phyloP scores from a whole-genome alignment of 2,329 filamentous ascomycete genomes.

The Beauveria caledonica region DNA sequence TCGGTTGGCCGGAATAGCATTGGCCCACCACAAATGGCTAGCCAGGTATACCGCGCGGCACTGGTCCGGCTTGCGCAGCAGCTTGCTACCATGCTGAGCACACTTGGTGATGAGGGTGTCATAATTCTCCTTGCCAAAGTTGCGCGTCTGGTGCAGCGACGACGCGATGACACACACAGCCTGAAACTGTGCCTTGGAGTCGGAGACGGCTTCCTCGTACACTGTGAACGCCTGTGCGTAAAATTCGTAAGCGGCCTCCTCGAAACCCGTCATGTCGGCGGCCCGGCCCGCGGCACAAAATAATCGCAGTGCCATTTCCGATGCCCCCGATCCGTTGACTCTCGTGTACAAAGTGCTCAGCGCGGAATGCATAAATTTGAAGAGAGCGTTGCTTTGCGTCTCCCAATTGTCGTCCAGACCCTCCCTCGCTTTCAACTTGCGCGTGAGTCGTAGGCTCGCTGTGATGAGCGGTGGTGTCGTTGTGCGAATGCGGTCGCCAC shows the following conservation, averaged over 20 bases:
- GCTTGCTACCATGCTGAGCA: conserved; percentile 89
- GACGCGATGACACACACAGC: conserved; percentile 91
- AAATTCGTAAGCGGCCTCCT: conserved; percentile 96
- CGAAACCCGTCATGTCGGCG: conserved; percentile 82
- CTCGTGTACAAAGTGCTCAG: conserved; percentile 82
- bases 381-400: conserved; percentile 64
- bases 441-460: conserved; percentile 78
- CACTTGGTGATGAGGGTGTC: conserved; percentile 98
- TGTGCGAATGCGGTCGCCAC: conserved; percentile 91
- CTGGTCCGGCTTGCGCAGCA: conserved; percentile 96
- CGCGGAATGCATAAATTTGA: conserved; percentile 90
- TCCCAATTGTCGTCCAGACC: conserved; percentile 65
- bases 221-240: conserved; percentile 97
- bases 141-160: conserved; percentile 76
- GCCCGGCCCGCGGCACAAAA: conserved; percentile 91
- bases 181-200: conserved; percentile 95
- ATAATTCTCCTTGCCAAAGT: conserved; percentile 95
- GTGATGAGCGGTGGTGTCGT: conserved; percentile 91
- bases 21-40: conserved; percentile 97
- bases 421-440: conserved; percentile 81
- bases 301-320: conserved; percentile 79
- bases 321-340: conserved; percentile 66
- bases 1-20: conserved; percentile 65
- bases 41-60: conserved; percentile 94
- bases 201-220: conserved; percentile 92